A percentile compares a stretch with the other conserved stretches of the same genome.
Conservation (phyloP, 495 filamentous ascomycete species). For the Podospora pseudoanserina region DNA sequence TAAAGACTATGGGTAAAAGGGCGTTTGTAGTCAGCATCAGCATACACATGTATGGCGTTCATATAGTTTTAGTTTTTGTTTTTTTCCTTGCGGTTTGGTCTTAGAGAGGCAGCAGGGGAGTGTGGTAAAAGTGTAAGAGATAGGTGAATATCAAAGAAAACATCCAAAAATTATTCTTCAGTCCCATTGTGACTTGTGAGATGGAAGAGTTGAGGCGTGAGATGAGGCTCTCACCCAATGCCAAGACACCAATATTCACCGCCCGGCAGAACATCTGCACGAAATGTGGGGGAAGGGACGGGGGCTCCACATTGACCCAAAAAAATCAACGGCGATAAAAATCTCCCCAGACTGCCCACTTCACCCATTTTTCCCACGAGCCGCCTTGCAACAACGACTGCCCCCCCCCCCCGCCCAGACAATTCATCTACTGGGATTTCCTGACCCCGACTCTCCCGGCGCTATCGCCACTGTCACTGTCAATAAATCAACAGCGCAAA, state of each 20-base stretch:
- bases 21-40: background rate
- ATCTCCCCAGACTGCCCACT: slow-evolving; percentile 25
- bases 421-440: background rate
- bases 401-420: slow-evolving; percentile 2
- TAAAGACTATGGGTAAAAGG: background rate
- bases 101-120: background rate
- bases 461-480: background rate
- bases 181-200: background rate
- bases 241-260: slow-evolving; percentile 18
- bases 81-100: background rate
- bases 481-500: slow-evolving; percentile 1
- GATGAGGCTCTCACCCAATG: background rate
- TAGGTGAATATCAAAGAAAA: background rate
- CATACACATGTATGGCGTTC: background rate
- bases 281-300: slow-evolving; percentile 13
- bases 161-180: background rate
- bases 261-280: slow-evolving; percentile 30
- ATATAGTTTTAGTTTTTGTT: background rate
- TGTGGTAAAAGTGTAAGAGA: background rate
- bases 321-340: slow-evolving; percentile 36
- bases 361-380: slow-evolving; percentile 25
- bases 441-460: background rate
- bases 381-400: slow-evolving; percentile 13
- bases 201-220: background rate
- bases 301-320: slow-evolving; percentile 33